phyloP scores from a whole-genome alignment of 495 filamentous ascomycete genomes.

The Haplographium delicatum region DNA sequence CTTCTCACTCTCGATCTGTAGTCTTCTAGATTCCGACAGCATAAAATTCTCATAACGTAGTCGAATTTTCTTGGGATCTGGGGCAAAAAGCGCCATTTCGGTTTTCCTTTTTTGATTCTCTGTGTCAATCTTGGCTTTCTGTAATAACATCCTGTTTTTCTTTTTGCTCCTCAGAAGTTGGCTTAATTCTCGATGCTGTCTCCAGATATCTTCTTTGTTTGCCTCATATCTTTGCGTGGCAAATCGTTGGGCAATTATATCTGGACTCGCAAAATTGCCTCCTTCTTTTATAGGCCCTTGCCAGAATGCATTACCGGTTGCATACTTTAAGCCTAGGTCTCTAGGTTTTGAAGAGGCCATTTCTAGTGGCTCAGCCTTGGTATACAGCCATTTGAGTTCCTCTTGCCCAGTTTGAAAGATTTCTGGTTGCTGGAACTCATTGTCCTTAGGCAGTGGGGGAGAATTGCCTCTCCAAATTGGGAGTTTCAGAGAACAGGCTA shows the following conservation, averaged over 20 bases:
- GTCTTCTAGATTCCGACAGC: background rate
- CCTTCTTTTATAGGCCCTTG: no score
- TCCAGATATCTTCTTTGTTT: background rate
- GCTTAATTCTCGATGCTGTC: background rate
- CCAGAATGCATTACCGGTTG: background rate
- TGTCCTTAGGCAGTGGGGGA: background rate
- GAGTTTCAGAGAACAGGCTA: background rate
- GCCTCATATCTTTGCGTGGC: background rate
- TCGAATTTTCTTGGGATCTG: background rate
- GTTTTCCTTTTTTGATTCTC: background rate
- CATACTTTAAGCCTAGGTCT: background rate
- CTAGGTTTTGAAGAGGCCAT: background rate
- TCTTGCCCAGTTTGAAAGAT: slow-evolving; percentile 5
- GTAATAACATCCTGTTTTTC: background rate
- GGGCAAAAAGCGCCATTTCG: background rate
- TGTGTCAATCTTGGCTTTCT: background rate
- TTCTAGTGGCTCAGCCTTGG: background rate
- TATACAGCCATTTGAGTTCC: slow-evolving; percentile 12
- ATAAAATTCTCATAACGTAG: no score
- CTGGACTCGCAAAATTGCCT: background rate
- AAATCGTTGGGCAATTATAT: background rate
- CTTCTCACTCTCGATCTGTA: background rate
- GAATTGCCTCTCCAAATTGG: background rate
- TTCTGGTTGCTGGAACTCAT: background rate
- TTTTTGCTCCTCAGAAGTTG: background rate